These are phyloP conservation scores for Chytridiales sp. DNA, from an alignment of 371 early-diverging fungal genomes.

Conservation along the genomic window DNA sequence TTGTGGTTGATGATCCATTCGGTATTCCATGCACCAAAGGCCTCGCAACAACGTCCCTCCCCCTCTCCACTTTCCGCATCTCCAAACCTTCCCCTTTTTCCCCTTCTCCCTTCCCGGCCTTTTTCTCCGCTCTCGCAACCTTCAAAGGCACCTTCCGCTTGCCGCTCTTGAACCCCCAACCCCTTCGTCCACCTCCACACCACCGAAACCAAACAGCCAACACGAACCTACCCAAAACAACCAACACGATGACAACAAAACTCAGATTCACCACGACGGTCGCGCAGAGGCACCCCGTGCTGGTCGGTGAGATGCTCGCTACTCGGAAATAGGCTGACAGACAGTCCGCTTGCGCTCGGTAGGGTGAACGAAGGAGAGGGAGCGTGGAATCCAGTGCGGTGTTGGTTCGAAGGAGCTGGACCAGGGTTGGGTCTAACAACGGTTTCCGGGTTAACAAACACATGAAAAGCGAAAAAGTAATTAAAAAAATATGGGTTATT, in stretches of 20 bases:
- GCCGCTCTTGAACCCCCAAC: conserved; percentile 40
- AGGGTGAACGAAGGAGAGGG: conserved; percentile 20
- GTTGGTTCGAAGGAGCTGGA: conserved; percentile 19
- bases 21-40: conserved; percentile 5
- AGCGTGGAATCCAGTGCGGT: conserved; percentile 28
- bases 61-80: not conserved
- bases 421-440: conserved; percentile 28
- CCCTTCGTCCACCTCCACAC: no score
- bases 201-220: conserved; percentile 47
- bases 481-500: no score
- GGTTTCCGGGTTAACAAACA: conserved; percentile 21
- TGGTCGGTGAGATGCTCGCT: conserved; percentile 28
- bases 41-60: conserved; percentile 20
- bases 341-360: conserved; percentile 31
- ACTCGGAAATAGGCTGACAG: conserved; percentile 31
- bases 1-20: not conserved
- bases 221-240: conserved; percentile 46
- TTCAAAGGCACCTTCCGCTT: conserved; percentile 31
- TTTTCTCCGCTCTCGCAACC: not conserved
- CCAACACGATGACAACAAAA: conserved; percentile 41
- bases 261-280: conserved; percentile 41
- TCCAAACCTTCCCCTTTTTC: not conserved
- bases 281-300: conserved; percentile 40
- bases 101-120: not conserved
- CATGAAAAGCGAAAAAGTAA: no score